Percentiles rank a stretch among this genome's conserved stretches.
Conservation (phyloP, 2,329 filamentous ascomycete genomes). For the Lachnellula occidentalis region DNA sequence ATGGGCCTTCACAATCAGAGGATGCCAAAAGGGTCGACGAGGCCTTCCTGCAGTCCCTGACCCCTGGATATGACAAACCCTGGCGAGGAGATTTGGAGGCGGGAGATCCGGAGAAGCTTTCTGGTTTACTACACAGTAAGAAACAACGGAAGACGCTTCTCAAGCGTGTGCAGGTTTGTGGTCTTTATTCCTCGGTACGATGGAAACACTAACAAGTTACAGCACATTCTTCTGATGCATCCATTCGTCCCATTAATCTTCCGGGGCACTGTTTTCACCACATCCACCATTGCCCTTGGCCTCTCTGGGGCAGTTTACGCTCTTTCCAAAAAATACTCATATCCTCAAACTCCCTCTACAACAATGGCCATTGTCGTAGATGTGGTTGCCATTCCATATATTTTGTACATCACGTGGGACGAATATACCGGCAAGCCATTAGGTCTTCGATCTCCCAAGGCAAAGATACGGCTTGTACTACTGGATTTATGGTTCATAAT, state of each 20-base stretch:
- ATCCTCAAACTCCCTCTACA: slow-evolving; percentile 65
- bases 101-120: slow-evolving; percentile 24
- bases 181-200: neutral
- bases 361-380: slow-evolving; percentile 88
- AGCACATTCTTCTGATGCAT: slow-evolving; percentile 30
- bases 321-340: slow-evolving; percentile 35
- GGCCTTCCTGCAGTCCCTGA: slow-evolving; percentile 25
- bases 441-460: slow-evolving; percentile 73
- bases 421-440: slow-evolving; percentile 94
- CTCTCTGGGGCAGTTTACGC: slow-evolving; percentile 71
- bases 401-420: slow-evolving; percentile 90
- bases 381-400: slow-evolving; percentile 81
- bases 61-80: slow-evolving; percentile 31
- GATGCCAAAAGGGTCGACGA: slow-evolving; percentile 26
- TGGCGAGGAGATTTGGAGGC: slow-evolving; percentile 30
- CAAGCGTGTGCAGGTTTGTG: slow-evolving; percentile 25
- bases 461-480: slow-evolving; percentile 85
- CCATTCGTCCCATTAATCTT: slow-evolving; percentile 79
- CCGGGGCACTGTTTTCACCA: slow-evolving; percentile 74
- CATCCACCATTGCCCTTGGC: slow-evolving; percentile 75
- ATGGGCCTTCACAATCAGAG: slow-evolving; percentile 23
- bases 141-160: slow-evolving; percentile 24
- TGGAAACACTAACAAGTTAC: slow-evolving; percentile 5
- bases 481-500: slow-evolving; percentile 96
- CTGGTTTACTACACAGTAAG: slow-evolving; percentile 25